Conservation (phyloP, 768 basidiomycete species). For the Chalciporus sphaerocephalus region DNA sequence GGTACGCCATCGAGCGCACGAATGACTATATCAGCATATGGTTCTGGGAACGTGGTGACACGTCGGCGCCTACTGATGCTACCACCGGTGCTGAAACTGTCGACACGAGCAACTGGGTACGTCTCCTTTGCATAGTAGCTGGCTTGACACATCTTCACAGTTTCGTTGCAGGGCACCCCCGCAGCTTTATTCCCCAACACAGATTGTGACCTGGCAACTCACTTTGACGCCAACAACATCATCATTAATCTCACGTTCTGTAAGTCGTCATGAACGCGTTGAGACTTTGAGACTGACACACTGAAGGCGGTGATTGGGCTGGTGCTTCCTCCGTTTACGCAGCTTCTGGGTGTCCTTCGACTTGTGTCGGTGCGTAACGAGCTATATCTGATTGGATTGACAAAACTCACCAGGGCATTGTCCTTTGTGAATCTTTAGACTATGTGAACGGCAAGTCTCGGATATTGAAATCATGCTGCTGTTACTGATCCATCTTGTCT, state of each 20-base stretch:
- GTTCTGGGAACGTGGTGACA: conserved; percentile 37
- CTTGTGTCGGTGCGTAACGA: conserved; percentile 23
- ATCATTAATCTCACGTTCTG: conserved; percentile 35
- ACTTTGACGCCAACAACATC: conserved; percentile 32
- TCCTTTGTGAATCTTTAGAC: conserved; percentile 8
- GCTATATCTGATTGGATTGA: background rate
- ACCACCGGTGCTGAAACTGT: conserved; percentile 15
- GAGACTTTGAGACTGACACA: background rate
- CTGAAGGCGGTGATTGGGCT: conserved; percentile 30
- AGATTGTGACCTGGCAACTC: conserved; percentile 37
- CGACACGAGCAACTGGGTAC: conserved; percentile 25
- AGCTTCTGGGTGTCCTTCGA: conserved; percentile 30
- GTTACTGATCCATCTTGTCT: background rate
- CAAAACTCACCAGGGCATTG: background rate
- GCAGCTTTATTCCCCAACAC: conserved; percentile 36
- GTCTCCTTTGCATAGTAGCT: background rate
- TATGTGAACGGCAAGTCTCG: conserved; percentile 25
- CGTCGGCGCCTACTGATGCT: conserved; percentile 33
- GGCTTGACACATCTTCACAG: background rate
- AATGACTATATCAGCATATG: conserved; percentile 34
- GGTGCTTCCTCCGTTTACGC: conserved; percentile 24
- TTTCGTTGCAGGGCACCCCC: conserved; percentile 27
- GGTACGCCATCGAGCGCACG: conserved; percentile 40
- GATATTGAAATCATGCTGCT: background rate
- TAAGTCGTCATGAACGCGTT: conserved; percentile 4